Percentiles rank a stretch among this genome's conserved stretches.
Conservation (phyloP, 2,329 filamentous ascomycete genomes). For the Trichoderma oligosporum region DNA sequence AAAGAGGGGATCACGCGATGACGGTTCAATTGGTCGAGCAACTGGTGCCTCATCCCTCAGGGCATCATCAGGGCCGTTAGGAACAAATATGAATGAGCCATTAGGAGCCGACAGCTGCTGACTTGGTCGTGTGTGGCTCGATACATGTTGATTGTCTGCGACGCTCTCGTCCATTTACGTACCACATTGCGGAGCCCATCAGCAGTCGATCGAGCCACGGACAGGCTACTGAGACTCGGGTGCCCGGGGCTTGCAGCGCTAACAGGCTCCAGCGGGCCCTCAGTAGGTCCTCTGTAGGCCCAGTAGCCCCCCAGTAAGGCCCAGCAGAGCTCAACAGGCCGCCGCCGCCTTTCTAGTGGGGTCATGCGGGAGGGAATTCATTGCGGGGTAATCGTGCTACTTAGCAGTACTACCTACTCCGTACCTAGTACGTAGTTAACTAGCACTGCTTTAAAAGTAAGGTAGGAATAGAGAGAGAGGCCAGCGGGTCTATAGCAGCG, state of each 20-base stretch:
- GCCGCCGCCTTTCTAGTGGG: constrained; percentile 23
- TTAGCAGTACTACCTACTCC: no score
- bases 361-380: constrained; percentile 28
- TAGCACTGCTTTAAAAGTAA: no score
- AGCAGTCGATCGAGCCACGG: constrained; percentile 18
- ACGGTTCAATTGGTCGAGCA: constrained; percentile 18
- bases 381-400: constrained; percentile 32
- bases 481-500: not conserved
- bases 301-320: not conserved
- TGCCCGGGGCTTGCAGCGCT: constrained; percentile 7
- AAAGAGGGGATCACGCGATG: constrained; percentile 23
- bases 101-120: not conserved
- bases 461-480: no score
- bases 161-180: constrained; percentile 9
- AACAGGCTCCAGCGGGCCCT: not conserved
- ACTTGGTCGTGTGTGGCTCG: constrained; percentile 9
- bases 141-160: constrained; percentile 1
- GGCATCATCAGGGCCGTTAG: constrained; percentile 2
- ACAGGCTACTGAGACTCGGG: constrained; percentile 1
- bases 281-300: not conserved
- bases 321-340: not conserved
- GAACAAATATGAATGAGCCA: no score
- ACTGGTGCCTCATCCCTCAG: constrained; percentile 11
- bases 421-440: no score
- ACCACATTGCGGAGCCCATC: constrained; percentile 16